phyloP scores from a whole-genome alignment of 352 stramenopile species.

The Phytophthora kernoviae region DNA sequence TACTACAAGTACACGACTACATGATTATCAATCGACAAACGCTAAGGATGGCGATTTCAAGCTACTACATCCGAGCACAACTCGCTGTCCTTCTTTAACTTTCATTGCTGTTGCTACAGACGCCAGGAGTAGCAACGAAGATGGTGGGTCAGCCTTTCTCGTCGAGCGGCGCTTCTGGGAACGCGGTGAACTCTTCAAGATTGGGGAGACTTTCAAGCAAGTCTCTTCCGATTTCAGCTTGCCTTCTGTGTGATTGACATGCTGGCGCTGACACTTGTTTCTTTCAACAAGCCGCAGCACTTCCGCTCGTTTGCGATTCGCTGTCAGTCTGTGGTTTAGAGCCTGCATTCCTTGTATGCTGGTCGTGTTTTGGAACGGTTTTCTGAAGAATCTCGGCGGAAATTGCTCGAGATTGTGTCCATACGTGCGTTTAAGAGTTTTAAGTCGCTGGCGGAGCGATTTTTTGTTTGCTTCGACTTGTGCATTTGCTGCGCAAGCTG shows the following conservation, averaged over 20 bases:
- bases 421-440: constrained; percentile 62
- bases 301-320: constrained; percentile 6
- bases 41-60: neutral
- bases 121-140: constrained; percentile 33
- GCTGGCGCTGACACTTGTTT: neutral
- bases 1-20: constrained; percentile 7
- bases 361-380: neutral
- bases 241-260: neutral
- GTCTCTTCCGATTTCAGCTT: neutral
- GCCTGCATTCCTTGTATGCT: neutral
- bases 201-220: neutral
- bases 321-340: neutral
- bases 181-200: neutral
- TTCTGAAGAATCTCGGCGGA: constrained; percentile 47
- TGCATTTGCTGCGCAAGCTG: constrained; percentile 34
- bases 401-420: constrained; percentile 37
- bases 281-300: neutral
- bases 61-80: constrained; percentile 6
- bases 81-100: neutral
- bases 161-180: constrained; percentile 1
- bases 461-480: constrained; percentile 33
- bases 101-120: constrained; percentile 29
- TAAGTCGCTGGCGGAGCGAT: constrained; percentile 51
- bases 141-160: constrained; percentile 9
- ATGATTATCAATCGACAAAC: constrained; percentile 8